Conservation (phyloP, 805 yeast species). For the Pichia nanzhaoensis region DNA sequence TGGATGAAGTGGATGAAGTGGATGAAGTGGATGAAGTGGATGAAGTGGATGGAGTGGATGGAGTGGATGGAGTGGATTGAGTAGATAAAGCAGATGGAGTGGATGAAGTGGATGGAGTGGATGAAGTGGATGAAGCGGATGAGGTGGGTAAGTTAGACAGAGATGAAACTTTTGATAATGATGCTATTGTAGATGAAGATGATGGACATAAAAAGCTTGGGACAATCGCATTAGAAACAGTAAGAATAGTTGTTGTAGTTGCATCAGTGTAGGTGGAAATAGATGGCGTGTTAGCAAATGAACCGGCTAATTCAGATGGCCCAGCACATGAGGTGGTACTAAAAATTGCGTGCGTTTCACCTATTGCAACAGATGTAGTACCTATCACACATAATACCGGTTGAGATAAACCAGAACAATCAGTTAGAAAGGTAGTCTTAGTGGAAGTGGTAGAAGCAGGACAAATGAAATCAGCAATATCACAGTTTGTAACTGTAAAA, state of each 20-base stretch:
- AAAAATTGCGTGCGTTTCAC: neutral
- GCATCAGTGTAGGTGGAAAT: neutral
- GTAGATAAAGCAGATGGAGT: no score
- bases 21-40: no score
- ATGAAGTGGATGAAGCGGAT: neutral
- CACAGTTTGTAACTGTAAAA: constrained; percentile 14
- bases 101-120: neutral
- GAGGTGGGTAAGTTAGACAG: no score
- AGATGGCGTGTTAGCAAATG: constrained; percentile 5
- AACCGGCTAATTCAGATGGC: constrained; percentile 6
- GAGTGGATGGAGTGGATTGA: no score
- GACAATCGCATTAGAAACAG: neutral
- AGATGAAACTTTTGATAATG: no score
- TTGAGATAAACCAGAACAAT: neutral
- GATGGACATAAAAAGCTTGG: constrained; percentile 3
- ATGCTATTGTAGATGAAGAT: no score
- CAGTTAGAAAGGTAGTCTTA: neutral
- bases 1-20: no score
- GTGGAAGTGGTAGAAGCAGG: neutral
- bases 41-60: no score
- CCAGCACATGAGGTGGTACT: constrained; percentile 4
- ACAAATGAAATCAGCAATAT: constrained; percentile 9
- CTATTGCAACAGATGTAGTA: constrained; percentile 1
- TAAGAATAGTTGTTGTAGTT: neutral
- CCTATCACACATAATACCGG: constrained; percentile 4